Evolutionary conservation across 495 filamentous ascomycete genomes (phyloP), one percentile per base, ranked within the genome.

Genomic region (Rhypophila decipiens): DNA sequence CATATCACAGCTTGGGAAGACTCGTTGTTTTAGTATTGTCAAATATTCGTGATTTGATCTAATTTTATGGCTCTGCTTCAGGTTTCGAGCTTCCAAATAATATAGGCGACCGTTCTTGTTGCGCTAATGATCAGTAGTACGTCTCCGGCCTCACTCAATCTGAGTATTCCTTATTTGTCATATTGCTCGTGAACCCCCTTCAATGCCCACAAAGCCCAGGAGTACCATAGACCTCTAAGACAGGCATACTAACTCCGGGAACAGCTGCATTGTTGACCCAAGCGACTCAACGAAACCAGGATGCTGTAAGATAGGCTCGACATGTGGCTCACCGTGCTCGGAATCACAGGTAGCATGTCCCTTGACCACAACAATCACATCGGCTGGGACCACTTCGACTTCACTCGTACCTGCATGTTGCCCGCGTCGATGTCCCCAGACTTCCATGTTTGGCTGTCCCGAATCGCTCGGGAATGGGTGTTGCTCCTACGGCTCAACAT

Each of bases 401-500:
- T 49, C 55, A 4, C 1, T 53, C 34, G 20, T n/a, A 12, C 13
- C 55, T 5, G 60, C 60, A 36, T 75, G 72, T 53, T 75, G 72
- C 44, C 40, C 41, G 18, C 69, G 70, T 22, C 7, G 24, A 11
- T 75, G 72, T 46, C 43, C 57, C 2, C 3, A 1, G 8, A 59
- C 48, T 22, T 64, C 69, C 49, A 65, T 55, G 39, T 71, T 66
- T 53, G 64, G 64, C 18, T 77, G 74, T 50, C 61, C 71, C 21
- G 0, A 24, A 7, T 39, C 41, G 33, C 61, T 71, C 18, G 72
- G 69, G 47, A 66, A 67, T 19, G 61, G 64, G 18, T 77, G 74
- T 56, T 77, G 75, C 40, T 39, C 50, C 10, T 67, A 69, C 45
- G 63, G 61, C 24, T 50, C 41, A 5, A 49, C 49, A 4, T 78